Evolutionary conservation across 1,284 basidiomycete genomes (phyloP), one percentile per base, ranked within the genome.

Genomic region (Microbotryum lychnidis-dioicae): DNA sequence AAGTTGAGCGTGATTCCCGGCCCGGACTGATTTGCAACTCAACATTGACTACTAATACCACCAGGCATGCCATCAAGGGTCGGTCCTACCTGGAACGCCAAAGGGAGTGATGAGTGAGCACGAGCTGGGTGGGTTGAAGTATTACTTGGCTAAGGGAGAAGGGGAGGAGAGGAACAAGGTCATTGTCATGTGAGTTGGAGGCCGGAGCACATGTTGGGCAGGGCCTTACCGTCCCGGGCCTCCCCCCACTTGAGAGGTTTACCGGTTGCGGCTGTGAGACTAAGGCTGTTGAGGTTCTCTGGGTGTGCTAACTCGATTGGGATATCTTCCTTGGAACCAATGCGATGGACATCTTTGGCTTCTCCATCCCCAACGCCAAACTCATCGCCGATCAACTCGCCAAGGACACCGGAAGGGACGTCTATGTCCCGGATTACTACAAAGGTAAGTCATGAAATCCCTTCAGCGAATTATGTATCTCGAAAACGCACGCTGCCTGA

Each of bases 381-480:
- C 23, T 64, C 31, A 33, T 60, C 10, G 62, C 62, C 8, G 62
- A 64, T 45, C 37, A 37, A 27, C 47, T 63, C 21, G 57, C 61
- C 2, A 29, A 21, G 1, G 21, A 27, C 5, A 54, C 57, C 2
- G 56, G 56, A 4, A 4, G 47, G 4, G 27, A 25, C 4, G 57
- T 58, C 46, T 59, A 50, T 21, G 61, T 63, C 12, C 61, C 61
- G 2, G 61, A 63, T 25, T 21, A 53, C 6, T 25, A 59, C 10
- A 37, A 59, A 23, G 61, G 61, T 50, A 4, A 29, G 45, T 37
- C n/a, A 18, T 27, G 27, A 27, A 27, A 27, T 27, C 27, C 7
- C 12, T 33, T 18, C n/a, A 52, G 14, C 31, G 6, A 6, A 6
- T 52, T n/a, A 16, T 6, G 18, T 6, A 27, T 6, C 5, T 27